phyloP scores from a whole-genome alignment of 1,284 basidiomycete species.

The Sporisorium sorghi region DNA sequence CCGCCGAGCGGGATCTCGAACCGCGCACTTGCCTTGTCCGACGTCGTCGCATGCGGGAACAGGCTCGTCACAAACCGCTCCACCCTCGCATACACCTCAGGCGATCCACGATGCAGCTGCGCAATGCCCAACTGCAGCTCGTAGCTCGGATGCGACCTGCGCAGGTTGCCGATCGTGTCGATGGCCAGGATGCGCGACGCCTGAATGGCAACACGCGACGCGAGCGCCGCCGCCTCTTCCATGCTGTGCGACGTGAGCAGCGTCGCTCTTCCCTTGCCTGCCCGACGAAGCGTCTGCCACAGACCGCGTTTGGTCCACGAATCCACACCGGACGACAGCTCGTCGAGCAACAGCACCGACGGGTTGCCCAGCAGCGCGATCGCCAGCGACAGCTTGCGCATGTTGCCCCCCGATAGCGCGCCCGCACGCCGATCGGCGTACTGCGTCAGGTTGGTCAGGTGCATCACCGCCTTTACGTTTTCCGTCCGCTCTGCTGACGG shows the following conservation, averaged over 20 bases:
- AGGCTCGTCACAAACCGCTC: slow-evolving; percentile 75
- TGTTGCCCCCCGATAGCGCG: slow-evolving; percentile 79
- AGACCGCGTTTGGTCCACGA: slow-evolving; percentile 84
- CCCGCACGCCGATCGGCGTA: slow-evolving; percentile 80
- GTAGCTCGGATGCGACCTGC: slow-evolving; percentile 78
- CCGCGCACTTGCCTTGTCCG: slow-evolving; percentile 80
- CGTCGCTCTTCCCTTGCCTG: slow-evolving; percentile 71
- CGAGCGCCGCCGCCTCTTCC: slow-evolving; percentile 83
- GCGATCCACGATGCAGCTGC: slow-evolving; percentile 51
- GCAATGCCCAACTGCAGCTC: slow-evolving; percentile 81
- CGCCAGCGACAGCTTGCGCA: slow-evolving; percentile 79
- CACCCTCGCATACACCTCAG: slow-evolving; percentile 72
- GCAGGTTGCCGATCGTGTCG: slow-evolving; percentile 77
- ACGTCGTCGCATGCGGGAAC: slow-evolving; percentile 77
- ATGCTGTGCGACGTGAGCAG: slow-evolving; percentile 76
- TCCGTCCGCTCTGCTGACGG: slow-evolving; percentile 72
- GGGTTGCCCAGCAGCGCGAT: slow-evolving; percentile 85
- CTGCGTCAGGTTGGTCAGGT: slow-evolving; percentile 74
- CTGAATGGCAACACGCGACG: slow-evolving; percentile 70
- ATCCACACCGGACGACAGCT: slow-evolving; percentile 84
- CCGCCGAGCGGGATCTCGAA: slow-evolving; percentile 78
- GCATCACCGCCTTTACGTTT: slow-evolving; percentile 76
- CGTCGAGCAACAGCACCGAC: slow-evolving; percentile 81
- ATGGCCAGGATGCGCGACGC: slow-evolving; percentile 71
- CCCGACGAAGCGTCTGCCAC: slow-evolving; percentile 79